Evolutionary conservation across 1,139 yeast genomes (phyloP), one percentile per base, ranked within the genome.

Genomic region (Geotrichum klebahnii): DNA sequence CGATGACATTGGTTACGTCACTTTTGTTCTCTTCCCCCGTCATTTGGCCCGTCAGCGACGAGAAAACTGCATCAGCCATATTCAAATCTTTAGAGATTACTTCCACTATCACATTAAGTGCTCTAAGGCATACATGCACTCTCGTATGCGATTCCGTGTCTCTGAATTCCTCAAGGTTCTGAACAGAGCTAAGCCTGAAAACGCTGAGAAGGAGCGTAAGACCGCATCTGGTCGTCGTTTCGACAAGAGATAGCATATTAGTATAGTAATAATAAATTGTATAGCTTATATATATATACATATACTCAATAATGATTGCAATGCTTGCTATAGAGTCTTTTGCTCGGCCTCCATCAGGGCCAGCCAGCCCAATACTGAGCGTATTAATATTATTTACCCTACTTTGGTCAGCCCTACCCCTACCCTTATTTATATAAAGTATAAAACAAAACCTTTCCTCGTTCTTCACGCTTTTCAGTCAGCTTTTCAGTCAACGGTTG

Each of bases 61-160:
- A 64, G 90, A 89, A 63, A 83, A 80, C 65, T 82, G 95, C 63
- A 87, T 88, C 59, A 81, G 94, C 36, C 96, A 87, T 68, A 85
- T 92, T 62, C 90, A 89, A 66, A 76, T 87, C 57, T 94, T 92
- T 73, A 79, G 99, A 70, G 94, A 89, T 67, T 92, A 90, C 71
- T 90, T 92, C 84, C 98, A 92, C 69, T 92, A 90, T 71, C 99
- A 92, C 67, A 92, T 92, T 73, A 92, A 92, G 72, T 90, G 97
- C 68, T 89, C 96, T 55, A 92, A 92, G 76, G 97, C 98, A 36
- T 94, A 87, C 73, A 83, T 92, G 85, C 99, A 92, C 71, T 88
- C 96, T 52, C 82, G 99, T 76, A 92, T 92, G 98, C 81, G 99
- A 71, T 87, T 76, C 70, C 80, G 98, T 62, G 97, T 92, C 37